Conservation (phyloP, 352 stramenopile species). For the Phytophthora nicotianae region DNA sequence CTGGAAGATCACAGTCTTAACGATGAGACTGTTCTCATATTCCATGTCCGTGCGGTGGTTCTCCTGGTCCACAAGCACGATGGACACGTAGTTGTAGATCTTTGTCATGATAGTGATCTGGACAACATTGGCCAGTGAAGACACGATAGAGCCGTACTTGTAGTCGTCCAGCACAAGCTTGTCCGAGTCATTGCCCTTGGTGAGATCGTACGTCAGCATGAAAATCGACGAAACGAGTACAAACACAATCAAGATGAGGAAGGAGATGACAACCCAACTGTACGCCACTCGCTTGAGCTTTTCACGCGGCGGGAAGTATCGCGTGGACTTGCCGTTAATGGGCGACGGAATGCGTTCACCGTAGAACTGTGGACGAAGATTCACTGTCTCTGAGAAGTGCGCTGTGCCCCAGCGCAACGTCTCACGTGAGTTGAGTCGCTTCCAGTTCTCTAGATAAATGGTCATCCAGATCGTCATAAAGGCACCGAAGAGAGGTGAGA, state of each 20-base stretch:
- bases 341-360: conserved; percentile 76
- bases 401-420: conserved; percentile 87
- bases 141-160: conserved; percentile 74
- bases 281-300: conserved; percentile 77
- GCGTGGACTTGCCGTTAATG: conserved; percentile 71
- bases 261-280: conserved; percentile 78
- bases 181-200: conserved; percentile 59
- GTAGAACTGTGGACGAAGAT: conserved; percentile 77
- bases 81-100: conserved; percentile 90
- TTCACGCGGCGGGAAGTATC: conserved; percentile 69
- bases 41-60: conserved; percentile 92
- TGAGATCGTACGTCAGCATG: conserved; percentile 77
- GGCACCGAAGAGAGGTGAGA: conserved; percentile 76
- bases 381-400: conserved; percentile 70
- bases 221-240: conserved; percentile 79
- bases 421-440: conserved; percentile 78
- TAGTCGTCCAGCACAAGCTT: conserved; percentile 68
- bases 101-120: conserved; percentile 93
- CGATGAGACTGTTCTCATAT: conserved; percentile 93
- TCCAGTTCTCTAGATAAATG: conserved; percentile 91
- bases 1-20: conserved; percentile 96
- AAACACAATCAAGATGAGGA: conserved; percentile 81
- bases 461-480: conserved; percentile 93
- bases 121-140: conserved; percentile 71
- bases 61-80: conserved; percentile 91